Evolutionary conservation across 768 basidiomycete species (phyloP).

Genomic region (Cystobasidium onofrii): DNA sequence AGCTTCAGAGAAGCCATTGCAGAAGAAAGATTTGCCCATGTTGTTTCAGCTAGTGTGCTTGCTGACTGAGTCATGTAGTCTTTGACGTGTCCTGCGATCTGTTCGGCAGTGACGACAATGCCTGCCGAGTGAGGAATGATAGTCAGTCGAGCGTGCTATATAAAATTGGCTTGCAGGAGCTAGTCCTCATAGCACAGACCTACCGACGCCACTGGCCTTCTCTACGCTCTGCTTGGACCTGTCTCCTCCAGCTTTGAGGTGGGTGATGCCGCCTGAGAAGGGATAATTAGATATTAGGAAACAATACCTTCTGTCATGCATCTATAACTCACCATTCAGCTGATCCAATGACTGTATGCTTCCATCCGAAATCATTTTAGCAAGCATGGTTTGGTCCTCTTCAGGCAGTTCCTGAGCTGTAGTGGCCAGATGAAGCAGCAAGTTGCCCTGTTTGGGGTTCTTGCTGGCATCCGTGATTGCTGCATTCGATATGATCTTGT

Average conservation of each 20-base stretch:
- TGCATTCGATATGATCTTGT: neutral
- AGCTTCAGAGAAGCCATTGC: constrained; percentile 59
- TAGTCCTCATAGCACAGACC: constrained; percentile 42
- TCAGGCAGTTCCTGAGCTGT: constrained; percentile 3
- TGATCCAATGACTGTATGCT: constrained; percentile 75
- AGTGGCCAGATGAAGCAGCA: constrained; percentile 30
- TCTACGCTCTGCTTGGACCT: constrained; percentile 68
- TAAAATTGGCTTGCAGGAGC: neutral
- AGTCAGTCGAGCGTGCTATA: too few relatives aligned
- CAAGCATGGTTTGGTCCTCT: constrained; percentile 18
- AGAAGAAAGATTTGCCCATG: constrained; percentile 69
- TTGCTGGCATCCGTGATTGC: constrained; percentile 8
- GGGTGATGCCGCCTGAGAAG: constrained; percentile 66
- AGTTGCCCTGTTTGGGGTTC: constrained; percentile 32
- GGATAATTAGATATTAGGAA: neutral
- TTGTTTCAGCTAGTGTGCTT: constrained; percentile 51
- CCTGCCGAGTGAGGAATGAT: too few relatives aligned
- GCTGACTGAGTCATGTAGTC: constrained; percentile 52
- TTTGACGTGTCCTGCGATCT: constrained; percentile 55
- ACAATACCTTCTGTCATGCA: neutral
- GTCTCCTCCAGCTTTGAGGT: constrained; percentile 55
- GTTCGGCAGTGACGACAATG: constrained; percentile 63
- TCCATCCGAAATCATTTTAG: constrained; percentile 58
- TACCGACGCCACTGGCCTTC: constrained; percentile 76
- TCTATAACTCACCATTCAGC: constrained; percentile 59